These are phyloP conservation scores for Prunus davidiana DNA, from an alignment of 306 rosid genomes.

Conservation along the genomic window DNA sequence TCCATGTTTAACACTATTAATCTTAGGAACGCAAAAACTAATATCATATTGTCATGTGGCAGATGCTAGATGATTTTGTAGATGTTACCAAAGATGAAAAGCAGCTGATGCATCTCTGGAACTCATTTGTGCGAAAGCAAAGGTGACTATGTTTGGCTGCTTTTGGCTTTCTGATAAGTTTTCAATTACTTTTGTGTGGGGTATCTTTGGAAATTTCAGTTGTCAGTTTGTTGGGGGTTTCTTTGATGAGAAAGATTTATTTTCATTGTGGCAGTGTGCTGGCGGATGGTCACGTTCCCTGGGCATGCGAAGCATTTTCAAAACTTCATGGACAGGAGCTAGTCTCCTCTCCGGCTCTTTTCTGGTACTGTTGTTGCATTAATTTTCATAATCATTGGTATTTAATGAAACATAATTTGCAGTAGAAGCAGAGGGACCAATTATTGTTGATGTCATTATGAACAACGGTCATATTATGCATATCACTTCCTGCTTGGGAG, in stretches of 20 bases:
- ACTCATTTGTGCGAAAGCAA: slow-evolving; percentile 89
- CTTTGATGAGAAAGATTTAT: not conserved
- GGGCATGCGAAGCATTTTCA: slow-evolving; percentile 99
- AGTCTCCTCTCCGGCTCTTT: slow-evolving; percentile 59
- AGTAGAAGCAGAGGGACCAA: not conserved
- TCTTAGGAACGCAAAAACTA: slow-evolving; percentile 9
- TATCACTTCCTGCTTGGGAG: not conserved
- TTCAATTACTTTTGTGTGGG: not conserved
- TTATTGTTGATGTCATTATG: not conserved
- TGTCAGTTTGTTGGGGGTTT: slow-evolving; percentile 7
- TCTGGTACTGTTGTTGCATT: slow-evolving; percentile 53
- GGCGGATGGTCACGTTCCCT: slow-evolving; percentile 94
- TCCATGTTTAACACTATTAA: not conserved
- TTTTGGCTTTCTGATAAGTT: slow-evolving; percentile 13
- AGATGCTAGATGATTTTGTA: slow-evolving; percentile 99
- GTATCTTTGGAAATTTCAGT: slow-evolving; percentile 4
- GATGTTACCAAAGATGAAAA: slow-evolving; percentile 95
- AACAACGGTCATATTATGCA: not conserved
- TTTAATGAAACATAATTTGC: not conserved
- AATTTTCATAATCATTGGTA: not conserved
- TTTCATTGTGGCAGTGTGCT: slow-evolving; percentile 63
- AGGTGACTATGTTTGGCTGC: slow-evolving; percentile 45
- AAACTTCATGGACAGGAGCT: slow-evolving; percentile 75
- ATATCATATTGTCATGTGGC: slow-evolving; percentile 36
- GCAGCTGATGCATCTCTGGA: slow-evolving; percentile 98